Conservation (phyloP, 208 protist species). For the Acanthamoeba sp. region DNA sequence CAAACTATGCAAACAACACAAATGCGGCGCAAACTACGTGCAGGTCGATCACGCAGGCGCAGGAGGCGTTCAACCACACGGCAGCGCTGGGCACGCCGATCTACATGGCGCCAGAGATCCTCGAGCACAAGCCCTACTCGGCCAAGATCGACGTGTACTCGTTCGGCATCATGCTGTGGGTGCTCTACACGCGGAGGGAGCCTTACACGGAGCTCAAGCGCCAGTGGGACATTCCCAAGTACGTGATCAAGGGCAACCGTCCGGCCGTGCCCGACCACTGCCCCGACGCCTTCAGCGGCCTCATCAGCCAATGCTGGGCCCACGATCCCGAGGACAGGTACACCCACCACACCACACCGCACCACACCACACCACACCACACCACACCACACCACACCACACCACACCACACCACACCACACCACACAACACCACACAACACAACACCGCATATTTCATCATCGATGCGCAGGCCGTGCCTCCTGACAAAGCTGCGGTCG, state of each 20-base stretch:
- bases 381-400: no score
- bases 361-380: no score
- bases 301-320: conserved; percentile 40
- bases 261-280: conserved; percentile 53
- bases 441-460: no score
- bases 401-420: no score
- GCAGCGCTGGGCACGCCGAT: conserved; percentile 67
- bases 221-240: conserved; percentile 62
- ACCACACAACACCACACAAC: no score
- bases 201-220: conserved; percentile 73
- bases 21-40: no score
- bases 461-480: not conserved
- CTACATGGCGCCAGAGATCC: conserved; percentile 74
- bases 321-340: conserved; percentile 23
- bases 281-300: conserved; percentile 8
- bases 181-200: conserved; percentile 51
- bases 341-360: no score
- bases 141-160: conserved; percentile 65
- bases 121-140: conserved; percentile 71
- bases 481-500: not conserved
- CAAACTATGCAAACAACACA: no score
- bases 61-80: conserved; percentile 75
- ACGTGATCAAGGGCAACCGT: conserved; percentile 55
- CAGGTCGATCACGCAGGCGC: conserved; percentile 40
- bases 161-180: conserved; percentile 70